Percentiles rank a stretch among this genome's conserved stretches.
These are phyloP conservation scores for Cadophora gregata DNA, from an alignment of 2,329 filamentous ascomycete genomes.

Conservation along the genomic window DNA sequence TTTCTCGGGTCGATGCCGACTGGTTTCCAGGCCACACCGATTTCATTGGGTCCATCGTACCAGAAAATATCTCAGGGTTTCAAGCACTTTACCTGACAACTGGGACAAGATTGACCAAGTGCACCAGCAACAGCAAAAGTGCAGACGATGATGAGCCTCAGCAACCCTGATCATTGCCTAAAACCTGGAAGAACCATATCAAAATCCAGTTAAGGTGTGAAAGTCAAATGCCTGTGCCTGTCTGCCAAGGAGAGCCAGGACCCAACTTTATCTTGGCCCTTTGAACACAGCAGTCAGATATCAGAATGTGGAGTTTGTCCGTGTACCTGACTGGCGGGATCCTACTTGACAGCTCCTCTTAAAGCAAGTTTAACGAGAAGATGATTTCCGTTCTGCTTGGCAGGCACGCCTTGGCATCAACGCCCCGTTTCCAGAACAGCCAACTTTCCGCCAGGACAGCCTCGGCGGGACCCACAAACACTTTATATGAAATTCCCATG, in stretches of 20 bases:
- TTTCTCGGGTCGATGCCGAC: not conserved
- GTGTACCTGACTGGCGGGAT: not conserved
- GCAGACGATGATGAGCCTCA: not conserved
- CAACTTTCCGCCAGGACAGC: not conserved
- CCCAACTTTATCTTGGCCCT: slow-evolving; percentile 7
- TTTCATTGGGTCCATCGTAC: not conserved
- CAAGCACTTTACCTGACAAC: slow-evolving; percentile 9
- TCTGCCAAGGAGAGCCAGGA: not conserved
- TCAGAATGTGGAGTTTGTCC: not conserved
- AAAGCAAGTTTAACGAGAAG: slow-evolving; percentile 1
- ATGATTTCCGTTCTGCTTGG: slow-evolving; percentile 19
- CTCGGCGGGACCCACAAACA: slow-evolving; percentile 13
- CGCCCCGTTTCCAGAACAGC: not conserved
- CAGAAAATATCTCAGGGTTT: slow-evolving; percentile 10
- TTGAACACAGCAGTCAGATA: slow-evolving; percentile 5
- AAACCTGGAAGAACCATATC: slow-evolving; percentile 1
- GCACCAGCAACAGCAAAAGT: not conserved
- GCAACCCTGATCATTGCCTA: not conserved
- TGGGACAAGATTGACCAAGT: not conserved
- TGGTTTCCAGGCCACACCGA: not conserved
- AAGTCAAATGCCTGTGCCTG: not conserved
- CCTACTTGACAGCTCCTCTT: not conserved
- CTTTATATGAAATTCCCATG: slow-evolving; percentile 15
- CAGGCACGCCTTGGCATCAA: slow-evolving; percentile 17
- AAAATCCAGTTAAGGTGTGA: no score